Evolutionary conservation across 2,329 filamentous ascomycete genomes (phyloP), one percentile per base, ranked within the genome.

Genomic region (Fusarium sp.): DNA sequence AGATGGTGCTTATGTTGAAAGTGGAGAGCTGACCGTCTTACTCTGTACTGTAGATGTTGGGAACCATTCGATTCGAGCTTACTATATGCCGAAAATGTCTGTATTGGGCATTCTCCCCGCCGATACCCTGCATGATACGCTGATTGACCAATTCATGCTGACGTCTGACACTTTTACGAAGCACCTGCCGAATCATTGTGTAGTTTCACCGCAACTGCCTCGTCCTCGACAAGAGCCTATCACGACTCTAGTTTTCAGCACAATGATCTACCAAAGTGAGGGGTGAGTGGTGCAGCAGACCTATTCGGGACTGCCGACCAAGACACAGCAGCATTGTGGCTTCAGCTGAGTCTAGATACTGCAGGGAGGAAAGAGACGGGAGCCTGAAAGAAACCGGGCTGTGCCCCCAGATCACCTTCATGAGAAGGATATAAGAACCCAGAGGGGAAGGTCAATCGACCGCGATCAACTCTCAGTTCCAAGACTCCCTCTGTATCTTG

Each of bases 291-390:
- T 44, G 24, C 55, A 61, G 57, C 53, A 20, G 51, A 47, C 69
- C 57, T 57, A 67, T 72, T 57, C 52, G 46, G 57, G 61, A 48
- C 41, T 49, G 40, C 54, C 60, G 47, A 56, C 57, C 58, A 44
- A 71, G 69, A 70, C 69, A 70, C 65, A 44, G 46, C 64, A 61
- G 57, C 52, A 27, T 41, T 62, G 65, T 64, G 69, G 69, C 69
- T 71, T 72, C 56, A 67, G 57, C 51, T 57, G 45, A 42, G 27
- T 52, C 41, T 20, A 37, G 22, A 44, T 45, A 22, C 32, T 40
- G 52, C 57, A 55, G 40, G 46, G 41, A 57, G 53, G 24, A n/a
- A 37, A 49, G 30, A 45, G 32, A 52, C 24, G 24, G 32, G 24
- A 41, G 29, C 63, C 54, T 57, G 63, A 56, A 41, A 53, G 44